These are phyloP conservation scores for Fraxinus greggii DNA, from an alignment of 305 asterid genomes.

Conservation along the genomic window DNA sequence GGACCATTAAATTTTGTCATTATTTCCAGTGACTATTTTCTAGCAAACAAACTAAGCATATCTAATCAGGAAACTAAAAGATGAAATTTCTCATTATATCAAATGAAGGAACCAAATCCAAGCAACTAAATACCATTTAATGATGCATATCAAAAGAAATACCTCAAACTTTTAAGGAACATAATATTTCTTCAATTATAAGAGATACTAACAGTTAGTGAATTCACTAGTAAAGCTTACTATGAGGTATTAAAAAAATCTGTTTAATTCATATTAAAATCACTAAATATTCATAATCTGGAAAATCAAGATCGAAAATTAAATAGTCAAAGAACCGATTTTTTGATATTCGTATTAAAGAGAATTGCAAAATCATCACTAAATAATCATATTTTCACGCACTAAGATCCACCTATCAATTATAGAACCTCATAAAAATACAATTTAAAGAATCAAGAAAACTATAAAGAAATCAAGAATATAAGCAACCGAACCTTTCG, in stretches of 20 bases:
- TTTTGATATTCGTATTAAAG: background rate
- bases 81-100: background rate
- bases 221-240: background rate
- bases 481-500: constrained; percentile 65
- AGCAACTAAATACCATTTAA: background rate
- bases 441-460: constrained; percentile 1
- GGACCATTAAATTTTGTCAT: background rate
- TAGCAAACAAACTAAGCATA: background rate
- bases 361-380: background rate
- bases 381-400: background rate
- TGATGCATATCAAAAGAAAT: background rate
- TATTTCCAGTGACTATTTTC: background rate
- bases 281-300: background rate
- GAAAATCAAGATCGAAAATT: constrained; percentile 1
- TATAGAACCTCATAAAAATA: constrained; percentile 6
- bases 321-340: background rate
- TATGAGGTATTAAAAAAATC: background rate
- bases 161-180: background rate
- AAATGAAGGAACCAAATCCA: background rate
- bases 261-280: background rate
- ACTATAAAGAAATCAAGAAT: background rate
- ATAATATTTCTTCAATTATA: background rate
- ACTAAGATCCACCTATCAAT: background rate
- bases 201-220: background rate
- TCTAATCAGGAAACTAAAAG: background rate